These are phyloP conservation scores for Kwoniella sp. DNA, from an alignment of 768 basidiomycete species.

Conservation along the genomic window DNA sequence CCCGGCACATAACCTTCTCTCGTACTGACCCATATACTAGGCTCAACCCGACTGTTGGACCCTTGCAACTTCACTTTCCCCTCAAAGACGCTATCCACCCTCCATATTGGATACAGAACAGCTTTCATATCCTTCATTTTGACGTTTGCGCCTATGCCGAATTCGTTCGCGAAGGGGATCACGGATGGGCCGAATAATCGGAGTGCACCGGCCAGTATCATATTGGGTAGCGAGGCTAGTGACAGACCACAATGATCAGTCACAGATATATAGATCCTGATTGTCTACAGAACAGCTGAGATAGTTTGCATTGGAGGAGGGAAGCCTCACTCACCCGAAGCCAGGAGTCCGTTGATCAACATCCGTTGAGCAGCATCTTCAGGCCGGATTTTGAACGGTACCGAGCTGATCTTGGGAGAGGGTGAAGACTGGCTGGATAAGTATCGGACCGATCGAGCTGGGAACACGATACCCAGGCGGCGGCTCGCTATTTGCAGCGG, in stretches of 20 bases:
- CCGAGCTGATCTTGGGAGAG: slow-evolving; percentile 43
- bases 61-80: slow-evolving; percentile 28
- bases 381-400: slow-evolving; percentile 42
- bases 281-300: no score
- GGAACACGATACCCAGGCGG: neutral
- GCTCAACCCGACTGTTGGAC: slow-evolving; percentile 7
- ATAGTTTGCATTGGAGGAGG: no score
- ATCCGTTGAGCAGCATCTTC: slow-evolving; percentile 32
- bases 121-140: slow-evolving; percentile 47
- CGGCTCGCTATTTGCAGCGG: neutral
- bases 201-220: slow-evolving; percentile 36
- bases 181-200: slow-evolving; percentile 37
- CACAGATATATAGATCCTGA: no score
- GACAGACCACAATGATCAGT: no score
- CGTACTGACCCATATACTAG: slow-evolving; percentile 39
- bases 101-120: slow-evolving; percentile 52
- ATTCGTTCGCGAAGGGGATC: slow-evolving; percentile 34
- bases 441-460: slow-evolving; percentile 1
- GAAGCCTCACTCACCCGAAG: slow-evolving; percentile 28
- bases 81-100: slow-evolving; percentile 35
- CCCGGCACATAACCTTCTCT: slow-evolving; percentile 49
- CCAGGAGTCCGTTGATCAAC: slow-evolving; percentile 35
- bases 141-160: slow-evolving; percentile 43
- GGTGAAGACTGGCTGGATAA: slow-evolving; percentile 22
- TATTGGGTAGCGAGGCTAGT: slow-evolving; percentile 30